Base-by-base conservation (phyloP, 257 asterid genomes). In the Ocimum tenuiflorum region DNA sequence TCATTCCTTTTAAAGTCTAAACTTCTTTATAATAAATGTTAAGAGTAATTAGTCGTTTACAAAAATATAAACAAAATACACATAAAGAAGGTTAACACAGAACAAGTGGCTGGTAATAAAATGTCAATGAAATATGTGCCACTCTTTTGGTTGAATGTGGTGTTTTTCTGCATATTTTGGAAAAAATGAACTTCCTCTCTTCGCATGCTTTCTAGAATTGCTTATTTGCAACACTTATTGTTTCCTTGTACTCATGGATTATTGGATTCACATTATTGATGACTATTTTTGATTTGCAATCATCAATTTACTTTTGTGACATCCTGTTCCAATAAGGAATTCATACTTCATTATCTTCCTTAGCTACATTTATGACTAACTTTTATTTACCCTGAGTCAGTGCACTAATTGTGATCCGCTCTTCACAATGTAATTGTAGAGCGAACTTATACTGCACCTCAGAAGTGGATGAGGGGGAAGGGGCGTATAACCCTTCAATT, bases 391-490 rank as follows among this genome's bases (percentile, higher is more conserved):
- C n/a, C 23, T 13, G 45, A 48, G 22, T 18, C 13, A 15, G 3
- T 14, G 15, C 4, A 3, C 3, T 15, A 57, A 43, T 38, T 63
- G 39, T 56, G 46, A 36, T 65, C 49, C 15, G 43, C 45, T 53
- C 61, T 33, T 58, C 48, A 35, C 14, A 57, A 49, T 69, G 56
- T 60, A 27, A 43, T 65, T 73, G 65, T 73, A 91, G 97, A 68
- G 2, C 85, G 94, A 42, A 91, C 97, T 41, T 91, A 79, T 49
- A 63, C 96, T 12, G 94, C 87, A 64, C 97, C 97, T 33, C 77
- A 65, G 41, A 91, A 86, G 71, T 88, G 97, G 97, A 91, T 88
- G 96, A 77, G 88, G 75, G 95, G 97, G 38, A 91, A 88, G 66
- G 97, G 97, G 3, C 89, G 95, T 8, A 68, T 83, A 47, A 91